phyloP scores from a whole-genome alignment of 106 monocot species.

The Narthecium ossifragum region DNA sequence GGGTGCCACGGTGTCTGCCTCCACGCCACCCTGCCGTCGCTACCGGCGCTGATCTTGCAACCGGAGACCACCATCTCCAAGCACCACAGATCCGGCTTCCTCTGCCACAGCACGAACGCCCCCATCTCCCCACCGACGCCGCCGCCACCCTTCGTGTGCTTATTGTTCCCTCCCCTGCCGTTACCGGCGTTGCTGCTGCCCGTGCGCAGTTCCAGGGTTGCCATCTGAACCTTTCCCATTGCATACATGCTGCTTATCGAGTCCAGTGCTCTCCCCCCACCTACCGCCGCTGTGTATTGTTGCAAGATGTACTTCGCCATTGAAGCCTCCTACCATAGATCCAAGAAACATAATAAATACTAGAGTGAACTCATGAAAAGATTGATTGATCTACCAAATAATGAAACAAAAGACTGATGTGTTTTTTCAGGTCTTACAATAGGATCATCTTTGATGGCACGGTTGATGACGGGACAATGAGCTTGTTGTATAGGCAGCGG shows the following conservation, averaged over 20 bases:
- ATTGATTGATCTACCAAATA: neutral
- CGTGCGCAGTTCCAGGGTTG: slow-evolving; percentile 19
- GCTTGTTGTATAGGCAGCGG: slow-evolving; percentile 36
- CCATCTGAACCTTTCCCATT: slow-evolving; percentile 79
- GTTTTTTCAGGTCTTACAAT: slow-evolving; percentile 28
- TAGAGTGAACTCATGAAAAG: too few relatives aligned
- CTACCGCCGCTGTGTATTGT: slow-evolving; percentile 77
- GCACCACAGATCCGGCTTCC: slow-evolving; percentile 69
- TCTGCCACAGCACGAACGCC: slow-evolving; percentile 82
- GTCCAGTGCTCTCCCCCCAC: slow-evolving; percentile 56
- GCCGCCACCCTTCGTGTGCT: neutral
- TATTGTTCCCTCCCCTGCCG: slow-evolving; percentile 9
- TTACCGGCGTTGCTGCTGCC: neutral
- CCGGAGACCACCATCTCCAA: slow-evolving; percentile 60
- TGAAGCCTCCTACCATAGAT: slow-evolving; percentile 35
- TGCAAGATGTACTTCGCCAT: slow-evolving; percentile 86
- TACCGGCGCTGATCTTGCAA: slow-evolving; percentile 73
- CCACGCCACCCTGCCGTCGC: slow-evolving; percentile 71
- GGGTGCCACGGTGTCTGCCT: slow-evolving; percentile 67
- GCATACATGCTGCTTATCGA: slow-evolving; percentile 72
- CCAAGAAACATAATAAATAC: neutral
- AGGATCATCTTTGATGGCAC: slow-evolving; percentile 42
- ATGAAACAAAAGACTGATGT: neutral
- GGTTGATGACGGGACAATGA: slow-evolving; percentile 5
- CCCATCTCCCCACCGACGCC: slow-evolving; percentile 50